Evolutionary conservation across 1,284 basidiomycete genomes (phyloP).

Genomic region (Sporisorium exsertum): DNA sequence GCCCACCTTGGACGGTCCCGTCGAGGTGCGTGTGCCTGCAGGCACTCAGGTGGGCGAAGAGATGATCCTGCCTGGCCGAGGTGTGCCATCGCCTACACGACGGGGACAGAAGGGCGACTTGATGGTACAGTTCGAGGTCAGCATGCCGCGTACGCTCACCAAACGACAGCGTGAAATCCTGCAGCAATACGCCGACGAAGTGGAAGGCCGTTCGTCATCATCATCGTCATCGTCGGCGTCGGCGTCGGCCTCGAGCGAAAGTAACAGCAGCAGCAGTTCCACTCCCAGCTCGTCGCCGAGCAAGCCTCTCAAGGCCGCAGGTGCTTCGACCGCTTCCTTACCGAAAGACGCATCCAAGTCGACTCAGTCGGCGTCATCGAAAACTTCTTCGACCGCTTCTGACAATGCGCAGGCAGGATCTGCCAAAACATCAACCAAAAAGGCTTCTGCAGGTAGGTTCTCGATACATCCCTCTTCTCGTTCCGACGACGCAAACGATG

Average conservation of each 20-base stretch:
- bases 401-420: constrained; percentile 10
- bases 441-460: constrained; percentile 46
- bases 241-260: constrained; percentile 6
- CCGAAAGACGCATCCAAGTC: constrained; percentile 3
- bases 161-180: constrained; percentile 85
- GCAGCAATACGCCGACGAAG: constrained; percentile 89
- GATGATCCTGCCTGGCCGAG: constrained; percentile 90
- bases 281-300: constrained; percentile 4
- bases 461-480: constrained; percentile 49
- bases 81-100: constrained; percentile 76
- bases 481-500: constrained; percentile 24
- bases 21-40: constrained; percentile 90
- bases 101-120: constrained; percentile 82
- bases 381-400: constrained; percentile 16
- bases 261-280: constrained; percentile 9
- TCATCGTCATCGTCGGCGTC: constrained; percentile 9
- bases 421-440: constrained; percentile 28
- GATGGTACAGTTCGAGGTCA: constrained; percentile 87
- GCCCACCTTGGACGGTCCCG: constrained; percentile 94
- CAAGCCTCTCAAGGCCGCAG: constrained; percentile 22
- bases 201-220: constrained; percentile 35
- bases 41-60: constrained; percentile 98
- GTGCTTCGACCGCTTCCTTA: constrained; percentile 1
- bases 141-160: constrained; percentile 89
- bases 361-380: constrained; percentile 8